Evolutionary conservation across 225 moss, liverwort and hornwort species (phyloP).

Genomic region (Lunularia cruciata): DNA sequence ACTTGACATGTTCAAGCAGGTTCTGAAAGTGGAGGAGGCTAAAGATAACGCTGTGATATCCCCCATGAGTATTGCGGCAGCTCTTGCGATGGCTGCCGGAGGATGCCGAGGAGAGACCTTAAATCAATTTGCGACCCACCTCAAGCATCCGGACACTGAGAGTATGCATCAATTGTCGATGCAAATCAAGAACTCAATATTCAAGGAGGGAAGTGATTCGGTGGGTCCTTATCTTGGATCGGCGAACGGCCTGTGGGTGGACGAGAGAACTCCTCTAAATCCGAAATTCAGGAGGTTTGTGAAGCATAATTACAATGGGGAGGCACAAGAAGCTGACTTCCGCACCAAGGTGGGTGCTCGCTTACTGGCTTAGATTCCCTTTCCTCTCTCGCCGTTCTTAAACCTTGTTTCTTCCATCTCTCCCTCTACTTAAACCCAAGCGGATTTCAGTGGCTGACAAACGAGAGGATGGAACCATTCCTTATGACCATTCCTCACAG

Average conservation of each 20-base stretch:
- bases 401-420: no score
- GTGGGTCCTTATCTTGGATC: conserved; percentile 45
- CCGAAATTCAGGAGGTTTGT: conserved; percentile 48
- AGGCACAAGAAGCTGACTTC: conserved; percentile 56
- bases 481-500: no score
- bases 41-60: conserved; percentile 71
- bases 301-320: conserved; percentile 47
- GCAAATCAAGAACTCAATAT: conserved; percentile 49
- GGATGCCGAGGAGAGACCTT: conserved; percentile 73
- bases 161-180: conserved; percentile 52
- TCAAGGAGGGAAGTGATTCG: conserved; percentile 42
- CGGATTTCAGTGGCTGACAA: no score
- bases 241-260: conserved; percentile 64
- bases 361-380: no score
- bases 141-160: conserved; percentile 50
- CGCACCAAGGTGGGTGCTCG: conserved; percentile 40
- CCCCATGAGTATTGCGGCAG: conserved; percentile 64
- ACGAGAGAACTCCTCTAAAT: conserved; percentile 49
- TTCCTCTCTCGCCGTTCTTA: background rate
- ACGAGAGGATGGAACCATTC: no score
- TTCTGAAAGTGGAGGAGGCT: conserved; percentile 40
- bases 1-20: conserved; percentile 55
- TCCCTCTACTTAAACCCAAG: background rate
- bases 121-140: conserved; percentile 50
- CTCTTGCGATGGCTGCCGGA: conserved; percentile 76